These are phyloP conservation scores for Emergomyces orientalis DNA, from an alignment of 2,329 filamentous ascomycete species.

Conservation along the genomic window DNA sequence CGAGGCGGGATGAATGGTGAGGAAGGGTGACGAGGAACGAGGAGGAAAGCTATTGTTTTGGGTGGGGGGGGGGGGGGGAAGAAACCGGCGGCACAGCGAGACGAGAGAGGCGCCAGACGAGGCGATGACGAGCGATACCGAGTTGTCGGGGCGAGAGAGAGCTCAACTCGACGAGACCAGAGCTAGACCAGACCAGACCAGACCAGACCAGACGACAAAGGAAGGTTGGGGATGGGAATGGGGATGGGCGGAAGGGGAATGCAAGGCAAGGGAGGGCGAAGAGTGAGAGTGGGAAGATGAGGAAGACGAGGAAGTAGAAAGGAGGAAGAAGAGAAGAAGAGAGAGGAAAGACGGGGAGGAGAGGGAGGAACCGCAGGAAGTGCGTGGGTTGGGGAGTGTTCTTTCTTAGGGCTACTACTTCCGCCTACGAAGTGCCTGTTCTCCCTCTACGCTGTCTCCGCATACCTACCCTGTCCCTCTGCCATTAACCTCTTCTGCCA, in stretches of 20 bases:
- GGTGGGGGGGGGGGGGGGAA: conserved; percentile 1
- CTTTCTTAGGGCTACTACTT: not conserved
- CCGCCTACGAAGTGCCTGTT: no score
- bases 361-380: not conserved
- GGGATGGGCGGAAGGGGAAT: not conserved
- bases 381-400: not conserved
- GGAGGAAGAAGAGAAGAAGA: not conserved
- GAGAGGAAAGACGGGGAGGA: not conserved
- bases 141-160: not conserved
- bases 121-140: conserved; percentile 11
- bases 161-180: not conserved
- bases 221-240: not conserved
- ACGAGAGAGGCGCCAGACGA: conserved; percentile 14
- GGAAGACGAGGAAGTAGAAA: not conserved
- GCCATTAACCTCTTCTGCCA: not conserved
- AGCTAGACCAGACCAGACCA: not conserved
- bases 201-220: not conserved
- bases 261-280: not conserved
- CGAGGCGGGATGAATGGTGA: not conserved
- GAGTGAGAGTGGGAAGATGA: not conserved
- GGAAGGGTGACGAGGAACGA: not conserved
- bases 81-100: not conserved
- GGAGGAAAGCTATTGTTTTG: no score
- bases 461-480: not conserved
- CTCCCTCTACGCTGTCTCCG: not conserved